These are phyloP conservation scores for Auricularia heimuer DNA, from an alignment of 768 basidiomycete genomes.

Conservation along the genomic window DNA sequence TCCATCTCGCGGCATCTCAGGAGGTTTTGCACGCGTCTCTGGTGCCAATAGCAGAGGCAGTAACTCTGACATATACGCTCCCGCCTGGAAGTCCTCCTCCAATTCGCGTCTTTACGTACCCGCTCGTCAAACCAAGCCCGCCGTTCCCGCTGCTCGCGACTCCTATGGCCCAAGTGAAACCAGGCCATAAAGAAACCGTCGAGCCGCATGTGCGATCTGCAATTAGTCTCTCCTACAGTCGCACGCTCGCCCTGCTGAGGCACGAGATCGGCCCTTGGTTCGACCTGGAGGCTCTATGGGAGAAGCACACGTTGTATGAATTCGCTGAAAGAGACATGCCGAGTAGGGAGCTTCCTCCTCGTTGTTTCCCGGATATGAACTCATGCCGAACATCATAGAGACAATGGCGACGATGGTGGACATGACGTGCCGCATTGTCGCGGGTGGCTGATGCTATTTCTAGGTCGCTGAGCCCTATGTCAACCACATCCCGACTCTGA, in stretches of 20 bases:
- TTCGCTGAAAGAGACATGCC: slow-evolving; percentile 34
- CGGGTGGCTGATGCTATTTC: slow-evolving; percentile 2
- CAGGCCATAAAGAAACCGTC: slow-evolving; percentile 14
- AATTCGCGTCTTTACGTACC: slow-evolving; percentile 26
- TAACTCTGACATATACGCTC: slow-evolving; percentile 14
- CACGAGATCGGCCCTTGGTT: slow-evolving; percentile 38
- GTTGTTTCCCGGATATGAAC: background rate
- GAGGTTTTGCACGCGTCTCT: slow-evolving; percentile 25
- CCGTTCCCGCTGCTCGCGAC: slow-evolving; percentile 29
- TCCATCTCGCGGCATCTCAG: slow-evolving; percentile 29
- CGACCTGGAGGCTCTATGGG: slow-evolving; percentile 52
- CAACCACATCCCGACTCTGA: slow-evolving; percentile 50
- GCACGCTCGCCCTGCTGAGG: slow-evolving; percentile 28
- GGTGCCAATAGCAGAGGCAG: slow-evolving; percentile 16
- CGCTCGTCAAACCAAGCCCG: slow-evolving; percentile 24
- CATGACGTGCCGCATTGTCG: background rate
- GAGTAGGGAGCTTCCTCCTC: slow-evolving; percentile 42
- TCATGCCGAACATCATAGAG: slow-evolving; percentile 15
- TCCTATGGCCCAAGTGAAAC: slow-evolving; percentile 20
- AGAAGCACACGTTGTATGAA: slow-evolving; percentile 47
- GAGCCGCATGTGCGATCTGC: slow-evolving; percentile 30
- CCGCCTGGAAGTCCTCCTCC: slow-evolving; percentile 20
- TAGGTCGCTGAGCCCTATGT: slow-evolving; percentile 49
- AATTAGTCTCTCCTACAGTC: slow-evolving; percentile 26
- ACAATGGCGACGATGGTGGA: slow-evolving; percentile 34